These are phyloP conservation scores for Coccomyxa sp. DNA, from an alignment of 139 green algal species.

Conservation along the genomic window DNA sequence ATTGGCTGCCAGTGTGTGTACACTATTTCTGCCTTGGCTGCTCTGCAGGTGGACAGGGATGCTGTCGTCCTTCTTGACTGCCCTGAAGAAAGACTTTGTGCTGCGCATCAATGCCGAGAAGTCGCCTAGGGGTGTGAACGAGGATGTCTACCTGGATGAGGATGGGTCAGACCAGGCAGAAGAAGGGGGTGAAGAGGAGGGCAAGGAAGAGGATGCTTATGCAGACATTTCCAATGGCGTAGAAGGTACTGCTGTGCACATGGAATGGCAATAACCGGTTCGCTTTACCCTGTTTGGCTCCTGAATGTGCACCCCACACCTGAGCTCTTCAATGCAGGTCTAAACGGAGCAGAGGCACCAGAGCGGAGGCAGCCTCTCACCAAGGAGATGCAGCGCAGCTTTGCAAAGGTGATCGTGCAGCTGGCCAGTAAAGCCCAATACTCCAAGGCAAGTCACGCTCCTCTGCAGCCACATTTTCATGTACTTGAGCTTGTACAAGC, in stretches of 20 bases:
- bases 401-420: constrained; percentile 40
- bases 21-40: not conserved
- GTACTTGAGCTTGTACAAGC: not conserved
- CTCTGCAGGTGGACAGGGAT: constrained; percentile 43
- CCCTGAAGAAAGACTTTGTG: constrained; percentile 43
- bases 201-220: no score
- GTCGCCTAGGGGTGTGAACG: not conserved
- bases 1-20: not conserved
- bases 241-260: no score
- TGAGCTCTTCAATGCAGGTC: no score
- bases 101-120: constrained; percentile 44
- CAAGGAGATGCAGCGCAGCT: constrained; percentile 10
- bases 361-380: constrained; percentile 1
- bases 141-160: not conserved
- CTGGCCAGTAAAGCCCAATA: constrained; percentile 75
- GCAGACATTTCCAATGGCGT: no score
- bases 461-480: not conserved
- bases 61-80: constrained; percentile 41
- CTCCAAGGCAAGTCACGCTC: constrained; percentile 52
- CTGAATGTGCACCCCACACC: no score
- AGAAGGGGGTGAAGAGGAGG: not conserved
- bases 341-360: no score
- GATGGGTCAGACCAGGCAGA: constrained; percentile 8
- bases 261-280: no score
- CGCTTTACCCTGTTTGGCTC: no score